Evolutionary conservation across 805 yeast species (phyloP).

Genomic region (Pichia exigua): DNA sequence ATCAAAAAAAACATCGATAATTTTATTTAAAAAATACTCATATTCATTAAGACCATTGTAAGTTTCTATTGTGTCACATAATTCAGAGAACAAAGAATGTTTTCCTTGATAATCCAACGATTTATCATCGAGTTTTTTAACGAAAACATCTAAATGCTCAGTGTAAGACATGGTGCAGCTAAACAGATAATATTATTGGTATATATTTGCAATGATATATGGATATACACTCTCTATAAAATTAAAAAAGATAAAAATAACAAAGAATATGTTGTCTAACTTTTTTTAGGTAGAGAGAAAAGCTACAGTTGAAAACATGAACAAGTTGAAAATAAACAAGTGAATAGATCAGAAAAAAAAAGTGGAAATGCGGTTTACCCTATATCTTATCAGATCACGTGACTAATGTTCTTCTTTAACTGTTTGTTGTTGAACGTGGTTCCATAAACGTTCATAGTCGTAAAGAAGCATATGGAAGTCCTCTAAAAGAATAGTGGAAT

Average conservation of each 20-base stretch:
- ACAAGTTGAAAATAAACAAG: neutral
- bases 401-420: conserved; percentile 6
- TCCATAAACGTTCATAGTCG: conserved; percentile 8
- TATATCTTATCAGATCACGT: conserved; percentile 23
- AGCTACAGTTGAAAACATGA: neutral
- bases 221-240: neutral
- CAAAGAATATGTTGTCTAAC: neutral
- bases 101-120: conserved; percentile 50
- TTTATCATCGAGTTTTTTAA: conserved; percentile 49
- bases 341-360: conserved; percentile 8
- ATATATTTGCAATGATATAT: neutral
- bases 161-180: conserved; percentile 28
- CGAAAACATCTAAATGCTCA: conserved; percentile 61
- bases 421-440: neutral
- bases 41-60: conserved; percentile 78
- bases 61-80: conserved; percentile 80
- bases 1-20: conserved; percentile 63
- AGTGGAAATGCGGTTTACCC: conserved; percentile 19
- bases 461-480: conserved; percentile 7
- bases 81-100: conserved; percentile 67
- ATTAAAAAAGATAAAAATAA: neutral
- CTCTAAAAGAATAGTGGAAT: neutral
- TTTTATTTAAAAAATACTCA: conserved; percentile 58
- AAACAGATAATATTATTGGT: neutral
- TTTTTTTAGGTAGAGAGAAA: neutral